A percentile compares a stretch with the other conserved stretches of the same genome.
These are phyloP conservation scores for Rheum nobile DNA, from an alignment of 148 eudicot species.

Conservation along the genomic window DNA sequence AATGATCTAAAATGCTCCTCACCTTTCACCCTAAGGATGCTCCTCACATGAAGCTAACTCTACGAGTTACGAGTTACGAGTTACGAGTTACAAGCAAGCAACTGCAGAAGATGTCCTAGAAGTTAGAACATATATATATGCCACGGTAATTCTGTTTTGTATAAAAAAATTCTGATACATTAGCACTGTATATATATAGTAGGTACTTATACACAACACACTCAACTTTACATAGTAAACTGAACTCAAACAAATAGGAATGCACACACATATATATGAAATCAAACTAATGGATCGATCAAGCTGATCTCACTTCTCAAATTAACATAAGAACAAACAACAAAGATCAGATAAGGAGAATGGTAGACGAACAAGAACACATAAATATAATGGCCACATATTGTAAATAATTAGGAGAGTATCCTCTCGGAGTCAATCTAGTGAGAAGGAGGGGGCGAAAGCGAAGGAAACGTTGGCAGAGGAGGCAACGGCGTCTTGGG, in stretches of 20 bases:
- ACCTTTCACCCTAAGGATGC: too few species aligned
- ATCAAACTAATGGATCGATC: too few species aligned
- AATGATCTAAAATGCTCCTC: too few species aligned
- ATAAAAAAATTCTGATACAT: too few species aligned
- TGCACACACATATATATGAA: background rate
- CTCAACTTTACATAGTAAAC: background rate
- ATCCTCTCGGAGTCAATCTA: background rate
- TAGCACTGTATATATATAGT: too few species aligned
- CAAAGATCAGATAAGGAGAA: background rate
- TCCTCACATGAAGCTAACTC: too few species aligned
- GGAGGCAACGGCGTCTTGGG: constrained; percentile 11
- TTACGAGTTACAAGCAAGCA: too few species aligned
- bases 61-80: too few species aligned
- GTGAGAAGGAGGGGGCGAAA: background rate
- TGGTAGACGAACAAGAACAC: background rate
- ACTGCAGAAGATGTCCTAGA: too few species aligned
- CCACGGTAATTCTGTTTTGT: too few species aligned
- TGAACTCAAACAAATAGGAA: background rate
- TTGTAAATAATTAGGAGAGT: background rate
- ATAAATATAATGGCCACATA: background rate
- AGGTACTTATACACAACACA: background rate
- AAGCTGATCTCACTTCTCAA: background rate
- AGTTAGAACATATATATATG: too few species aligned
- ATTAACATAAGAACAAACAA: background rate
- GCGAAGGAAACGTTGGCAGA: background rate